phyloP scores from a whole-genome alignment of 2,329 filamentous ascomycete species.

The Cordyceps fumosorosea region DNA sequence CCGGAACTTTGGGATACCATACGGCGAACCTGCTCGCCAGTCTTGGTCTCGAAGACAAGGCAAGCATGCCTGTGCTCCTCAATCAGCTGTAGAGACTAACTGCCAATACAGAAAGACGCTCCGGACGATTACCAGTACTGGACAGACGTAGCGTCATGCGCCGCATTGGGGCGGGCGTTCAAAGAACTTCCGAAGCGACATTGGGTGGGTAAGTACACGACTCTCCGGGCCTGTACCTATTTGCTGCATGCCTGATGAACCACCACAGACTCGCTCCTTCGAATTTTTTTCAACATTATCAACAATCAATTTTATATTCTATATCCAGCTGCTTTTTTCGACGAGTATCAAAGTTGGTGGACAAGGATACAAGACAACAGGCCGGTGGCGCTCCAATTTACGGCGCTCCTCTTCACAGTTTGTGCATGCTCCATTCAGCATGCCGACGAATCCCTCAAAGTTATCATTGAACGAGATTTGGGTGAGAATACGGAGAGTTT shows the following conservation, averaged over 20 bases:
- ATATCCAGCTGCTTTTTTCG: conserved; percentile 28
- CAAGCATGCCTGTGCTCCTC: not conserved
- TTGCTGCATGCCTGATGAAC: not conserved
- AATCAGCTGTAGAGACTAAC: not conserved
- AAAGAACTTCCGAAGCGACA: conserved; percentile 26
- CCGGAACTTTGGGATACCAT: not conserved
- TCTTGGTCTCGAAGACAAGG: conserved; percentile 9
- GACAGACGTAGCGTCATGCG: conserved; percentile 18
- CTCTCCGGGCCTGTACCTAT: too few species aligned
- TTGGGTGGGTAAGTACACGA: conserved; percentile 24
- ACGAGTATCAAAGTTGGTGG: conserved; percentile 33
- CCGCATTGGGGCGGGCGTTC: conserved; percentile 27
- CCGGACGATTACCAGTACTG: conserved; percentile 16
- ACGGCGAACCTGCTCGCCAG: conserved; percentile 3
- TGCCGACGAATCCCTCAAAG: conserved; percentile 24
- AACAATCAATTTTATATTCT: conserved; percentile 35
- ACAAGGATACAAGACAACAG: conserved; percentile 20
- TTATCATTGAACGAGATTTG: conserved; percentile 26
- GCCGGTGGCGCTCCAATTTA: conserved; percentile 30
- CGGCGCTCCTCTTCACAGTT: conserved; percentile 30
- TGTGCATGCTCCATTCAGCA: conserved; percentile 33
- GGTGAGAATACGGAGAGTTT: conserved; percentile 23
- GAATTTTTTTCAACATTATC: conserved; percentile 31
- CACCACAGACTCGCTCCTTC: conserved; percentile 27
- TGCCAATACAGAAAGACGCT: conserved; percentile 14